Evolutionary conservation across 2,329 filamentous ascomycete species (phyloP).

Genomic region (Aplosporella prunicola): DNA sequence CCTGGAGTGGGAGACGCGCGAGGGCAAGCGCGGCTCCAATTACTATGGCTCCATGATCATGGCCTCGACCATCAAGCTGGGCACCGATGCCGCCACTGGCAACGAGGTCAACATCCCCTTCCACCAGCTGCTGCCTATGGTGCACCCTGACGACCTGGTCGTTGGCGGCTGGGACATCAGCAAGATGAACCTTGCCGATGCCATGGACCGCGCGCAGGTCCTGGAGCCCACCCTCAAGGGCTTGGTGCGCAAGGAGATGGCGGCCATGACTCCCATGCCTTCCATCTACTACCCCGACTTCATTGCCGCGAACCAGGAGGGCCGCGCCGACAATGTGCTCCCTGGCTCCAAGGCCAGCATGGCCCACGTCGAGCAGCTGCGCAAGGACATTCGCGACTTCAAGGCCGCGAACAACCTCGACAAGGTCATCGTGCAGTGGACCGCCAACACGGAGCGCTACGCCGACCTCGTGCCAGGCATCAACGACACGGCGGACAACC

Average conservation of each 20-base stretch:
- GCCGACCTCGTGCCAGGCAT: conserved; percentile 79
- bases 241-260: conserved; percentile 88
- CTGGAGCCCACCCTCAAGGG: conserved; percentile 91
- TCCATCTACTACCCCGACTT: conserved; percentile 99
- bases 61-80: conserved; percentile 94
- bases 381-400: conserved; percentile 88
- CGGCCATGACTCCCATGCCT: conserved; percentile 75
- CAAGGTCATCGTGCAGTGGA: conserved; percentile 97
- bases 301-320: conserved; percentile 97
- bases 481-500: conserved; percentile 93
- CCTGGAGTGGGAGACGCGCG: conserved; percentile 86
- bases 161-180: conserved; percentile 98
- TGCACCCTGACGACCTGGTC: conserved; percentile 90
- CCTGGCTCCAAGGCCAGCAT: conserved; percentile 73
- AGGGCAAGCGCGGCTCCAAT: conserved; percentile 76
- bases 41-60: conserved; percentile 98
- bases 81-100: conserved; percentile 71
- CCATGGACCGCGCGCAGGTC: conserved; percentile 93
- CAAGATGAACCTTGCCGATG: conserved; percentile 72
- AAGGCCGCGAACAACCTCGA: conserved; percentile 76
- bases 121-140: conserved; percentile 88
- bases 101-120: conserved; percentile 95
- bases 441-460: conserved; percentile 96
- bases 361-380: conserved; percentile 87
- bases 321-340: conserved; percentile 85